Base-by-base conservation (phyloP, 345 rosid species). In the Lepidium africanum region DNA sequence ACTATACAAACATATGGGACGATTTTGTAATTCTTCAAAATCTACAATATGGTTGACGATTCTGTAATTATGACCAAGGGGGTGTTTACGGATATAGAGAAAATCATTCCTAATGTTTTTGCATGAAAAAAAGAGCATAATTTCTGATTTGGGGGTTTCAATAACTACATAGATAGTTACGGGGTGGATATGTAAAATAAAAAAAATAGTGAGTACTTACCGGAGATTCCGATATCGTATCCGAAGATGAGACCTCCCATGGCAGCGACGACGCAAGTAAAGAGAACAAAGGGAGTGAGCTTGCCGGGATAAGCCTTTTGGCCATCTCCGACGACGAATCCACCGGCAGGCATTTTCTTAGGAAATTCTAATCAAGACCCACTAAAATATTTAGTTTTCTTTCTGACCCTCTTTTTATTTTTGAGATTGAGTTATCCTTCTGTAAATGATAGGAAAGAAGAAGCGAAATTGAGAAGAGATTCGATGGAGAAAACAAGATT, bases 201-300 rank as follows among this genome's bases (percentile, higher is more conserved):
- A 9, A 25, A 9, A 69, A 47, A 30, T 13, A 14, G 51, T 21
- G n/a, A 17, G 54, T 3, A 23, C 21, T 77, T 71, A 89, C 98
- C 97, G 7, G 98, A 92, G 65, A 92, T 93, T 11, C 98, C 98
- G 23, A 92, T 87, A 76, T 92, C 98, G 57, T 92, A 92, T 13
- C 98, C 98, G 43, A 93, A 93, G 78, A 93, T 93, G 74, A 93
- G 83, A 69, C 98, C 98, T 2, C 98, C 98, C 98, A 90, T 93
- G 83, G 89, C 93, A n/a, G 97, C 98, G 21, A 93, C 89, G 17
- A 93, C 71, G 61, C 97, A 93, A 35, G 98, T 90, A 51, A 86
- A 81, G 25, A 73, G 67, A 55, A 93, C 98, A 65, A 63, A 93
- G 4, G 70, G 84, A 10, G 98, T 92, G 2, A 92, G 91, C 17